Percentiles rank a stretch among this genome's conserved stretches.
Conservation (phyloP, 495 filamentous ascomycete species). For the Neurospora hispaniola region DNA sequence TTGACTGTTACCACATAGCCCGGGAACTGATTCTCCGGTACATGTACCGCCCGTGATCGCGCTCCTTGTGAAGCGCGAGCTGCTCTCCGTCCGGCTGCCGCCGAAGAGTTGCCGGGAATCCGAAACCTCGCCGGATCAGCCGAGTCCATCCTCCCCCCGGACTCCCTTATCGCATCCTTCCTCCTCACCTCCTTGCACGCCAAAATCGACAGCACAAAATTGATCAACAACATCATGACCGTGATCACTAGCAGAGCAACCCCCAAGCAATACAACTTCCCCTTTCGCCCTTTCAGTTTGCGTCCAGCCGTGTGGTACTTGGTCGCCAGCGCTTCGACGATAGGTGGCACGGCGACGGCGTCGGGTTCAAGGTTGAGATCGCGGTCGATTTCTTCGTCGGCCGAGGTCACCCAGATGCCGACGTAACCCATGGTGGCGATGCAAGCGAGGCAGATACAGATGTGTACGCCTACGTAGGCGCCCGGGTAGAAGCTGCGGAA, state of each 20-base stretch:
- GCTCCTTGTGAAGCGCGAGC: too few relatives aligned
- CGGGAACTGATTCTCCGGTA: neutral
- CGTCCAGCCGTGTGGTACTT: constrained; percentile 3
- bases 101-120: neutral
- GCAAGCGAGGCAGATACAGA: constrained; percentile 25
- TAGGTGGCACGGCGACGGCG: neutral
- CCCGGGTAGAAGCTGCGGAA: constrained; percentile 25
- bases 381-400: constrained; percentile 2
- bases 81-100: too few relatives aligned
- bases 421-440: constrained; percentile 16
- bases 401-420: constrained; percentile 14
- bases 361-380: constrained; percentile 2
- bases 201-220: constrained; percentile 13
- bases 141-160: neutral
- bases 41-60: too few relatives aligned
- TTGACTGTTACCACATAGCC: neutral
- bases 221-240: constrained; percentile 2
- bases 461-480: constrained; percentile 27
- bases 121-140: neutral
- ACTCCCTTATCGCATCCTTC: constrained; percentile 1
- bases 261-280: neutral
- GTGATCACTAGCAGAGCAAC: neutral
- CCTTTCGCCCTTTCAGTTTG: neutral
- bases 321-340: constrained; percentile 5
- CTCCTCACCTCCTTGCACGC: constrained; percentile 12